A percentile compares a stretch with the other conserved stretches of the same genome.
phyloP scores from a whole-genome alignment of 768 basidiomycete species.

The Ephemerocybe angulata region DNA sequence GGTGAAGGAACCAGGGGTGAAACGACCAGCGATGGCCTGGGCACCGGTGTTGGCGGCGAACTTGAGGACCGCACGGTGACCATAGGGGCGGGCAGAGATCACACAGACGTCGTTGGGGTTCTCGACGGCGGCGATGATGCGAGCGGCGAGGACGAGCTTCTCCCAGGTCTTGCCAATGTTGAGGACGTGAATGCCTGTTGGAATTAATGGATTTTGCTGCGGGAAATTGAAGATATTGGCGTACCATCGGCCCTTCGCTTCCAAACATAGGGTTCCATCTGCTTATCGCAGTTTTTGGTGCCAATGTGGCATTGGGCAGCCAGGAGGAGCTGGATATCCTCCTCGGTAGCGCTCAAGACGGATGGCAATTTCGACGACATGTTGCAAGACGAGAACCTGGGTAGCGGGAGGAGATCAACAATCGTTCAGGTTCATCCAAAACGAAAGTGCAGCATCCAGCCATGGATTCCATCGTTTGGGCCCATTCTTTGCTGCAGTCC shows the following conservation, averaged over 20 bases:
- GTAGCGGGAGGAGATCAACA: constrained; percentile 14
- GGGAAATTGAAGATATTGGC: constrained; percentile 23
- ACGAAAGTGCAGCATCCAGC: constrained; percentile 37
- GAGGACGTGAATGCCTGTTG: constrained; percentile 86
- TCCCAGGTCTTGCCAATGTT: constrained; percentile 99
- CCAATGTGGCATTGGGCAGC: constrained; percentile 96
- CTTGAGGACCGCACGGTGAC: constrained; percentile 99
- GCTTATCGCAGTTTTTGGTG: constrained; percentile 99
- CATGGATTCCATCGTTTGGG: constrained; percentile 27
- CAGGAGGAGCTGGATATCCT: constrained; percentile 93
- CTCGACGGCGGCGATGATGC: constrained; percentile 95
- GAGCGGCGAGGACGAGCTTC: constrained; percentile 96
- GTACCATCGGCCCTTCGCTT: constrained; percentile 93
- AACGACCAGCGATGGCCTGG: constrained; percentile 97
- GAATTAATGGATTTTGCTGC: constrained; percentile 12
- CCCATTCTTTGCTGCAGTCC: constrained; percentile 28
- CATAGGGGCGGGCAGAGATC: constrained; percentile 97
- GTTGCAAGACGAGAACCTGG: constrained; percentile 35
- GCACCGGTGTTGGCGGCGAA: constrained; percentile 97
- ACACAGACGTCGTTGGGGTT: constrained; percentile 98
- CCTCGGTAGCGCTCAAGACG: constrained; percentile 89
- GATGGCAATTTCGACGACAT: constrained; percentile 92
- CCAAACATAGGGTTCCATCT: constrained; percentile 98
- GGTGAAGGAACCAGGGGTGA: constrained; percentile 98
- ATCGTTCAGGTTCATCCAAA: constrained; percentile 36